Base-by-base conservation (phyloP, 2,329 filamentous ascomycete species). In the Anthostomella pinea region DNA sequence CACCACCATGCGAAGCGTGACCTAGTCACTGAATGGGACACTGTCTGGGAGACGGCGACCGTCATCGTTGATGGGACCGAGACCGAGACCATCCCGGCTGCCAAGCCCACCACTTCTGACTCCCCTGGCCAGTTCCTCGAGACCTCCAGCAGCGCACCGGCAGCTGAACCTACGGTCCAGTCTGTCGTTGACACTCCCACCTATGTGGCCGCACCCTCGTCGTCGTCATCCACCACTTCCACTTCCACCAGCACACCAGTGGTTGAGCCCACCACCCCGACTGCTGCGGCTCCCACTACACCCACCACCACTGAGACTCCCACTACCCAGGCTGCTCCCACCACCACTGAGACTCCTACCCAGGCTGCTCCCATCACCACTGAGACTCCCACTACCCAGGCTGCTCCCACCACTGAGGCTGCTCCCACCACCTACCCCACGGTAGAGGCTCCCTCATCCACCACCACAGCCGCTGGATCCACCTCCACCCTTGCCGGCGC, bases 1-100 rank as follows among this genome's bases (percentile, higher is more conserved):
- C 64, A 67, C 43, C 54, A 44, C 32, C 46, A 62, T 30, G 49
- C 61, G 31, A 69, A 69, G 58, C 65, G 67, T 33, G 67, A 56
- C 14, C 39, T 74, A 10, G 65, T 73, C 47, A 73, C 70, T 26
- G 57, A 63, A 29, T 65, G 60, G 59, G 63, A 60, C 13, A 67
- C 63, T 6, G 68, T 69, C 51, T 75, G 69, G 64, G 70, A 75
- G 48, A 74, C 69, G 6, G 67, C 72, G 49, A 67, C 65, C 3
- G 68, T 78, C 43, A 70, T 72, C 40, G 55, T 77, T 36, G 73
- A 76, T 48, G 62, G 64, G 22, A 68, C 64, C 46, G 65, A 67
- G 49, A 78, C 74, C 36, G 43, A 66, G 54, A 67, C 60, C 49
- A 50, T 75, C 54, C 58, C 56, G 16, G 64, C 67, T 9, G 54